phyloP scores from a whole-genome alignment of 2,329 filamentous ascomycete genomes.

The Xylariaceae sp. region DNA sequence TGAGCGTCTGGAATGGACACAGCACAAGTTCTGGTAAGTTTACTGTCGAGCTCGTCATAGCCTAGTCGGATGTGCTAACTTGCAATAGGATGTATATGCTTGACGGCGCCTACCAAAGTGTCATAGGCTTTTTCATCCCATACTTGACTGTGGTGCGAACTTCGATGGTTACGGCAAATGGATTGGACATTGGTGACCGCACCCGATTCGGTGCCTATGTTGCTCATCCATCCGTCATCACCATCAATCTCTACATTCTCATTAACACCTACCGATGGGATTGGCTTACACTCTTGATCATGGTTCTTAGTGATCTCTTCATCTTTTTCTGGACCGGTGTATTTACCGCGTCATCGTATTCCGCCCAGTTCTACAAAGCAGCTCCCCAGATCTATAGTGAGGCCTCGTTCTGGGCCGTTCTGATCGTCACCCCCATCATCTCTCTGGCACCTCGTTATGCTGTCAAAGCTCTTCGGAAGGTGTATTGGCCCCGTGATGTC shows the following conservation, averaged over 20 bases:
- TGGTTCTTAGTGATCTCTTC: conserved; percentile 78
- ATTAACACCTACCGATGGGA: conserved; percentile 98
- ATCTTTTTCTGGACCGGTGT: conserved; percentile 96
- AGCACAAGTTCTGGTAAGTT: conserved; percentile 90
- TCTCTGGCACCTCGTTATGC: conserved; percentile 87
- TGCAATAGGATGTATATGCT: conserved; percentile 79
- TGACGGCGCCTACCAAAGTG: conserved; percentile 92
- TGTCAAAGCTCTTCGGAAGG: conserved; percentile 87
- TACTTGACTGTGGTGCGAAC: conserved; percentile 76
- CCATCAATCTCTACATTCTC: conserved; percentile 92
- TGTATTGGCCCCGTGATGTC: conserved; percentile 89
- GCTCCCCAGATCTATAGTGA: conserved; percentile 79
- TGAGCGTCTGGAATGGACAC: conserved; percentile 94
- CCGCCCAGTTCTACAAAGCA: conserved; percentile 70
- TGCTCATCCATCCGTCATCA: conserved; percentile 79
- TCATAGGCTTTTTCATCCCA: conserved; percentile 90
- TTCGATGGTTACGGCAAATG: conserved; percentile 70
- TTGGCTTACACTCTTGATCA: conserved; percentile 88
- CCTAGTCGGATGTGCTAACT: conserved; percentile 36
- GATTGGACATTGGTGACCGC: conserved; percentile 76
- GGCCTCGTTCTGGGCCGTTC: conserved; percentile 84
- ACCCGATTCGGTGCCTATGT: conserved; percentile 86
- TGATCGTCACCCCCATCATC: conserved; percentile 76
- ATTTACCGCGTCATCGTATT: conserved; percentile 62
- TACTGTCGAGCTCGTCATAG: not conserved